Base-by-base conservation (phyloP, 2,329 filamentous ascomycete genomes). In the Fusarium nematophilum region DNA sequence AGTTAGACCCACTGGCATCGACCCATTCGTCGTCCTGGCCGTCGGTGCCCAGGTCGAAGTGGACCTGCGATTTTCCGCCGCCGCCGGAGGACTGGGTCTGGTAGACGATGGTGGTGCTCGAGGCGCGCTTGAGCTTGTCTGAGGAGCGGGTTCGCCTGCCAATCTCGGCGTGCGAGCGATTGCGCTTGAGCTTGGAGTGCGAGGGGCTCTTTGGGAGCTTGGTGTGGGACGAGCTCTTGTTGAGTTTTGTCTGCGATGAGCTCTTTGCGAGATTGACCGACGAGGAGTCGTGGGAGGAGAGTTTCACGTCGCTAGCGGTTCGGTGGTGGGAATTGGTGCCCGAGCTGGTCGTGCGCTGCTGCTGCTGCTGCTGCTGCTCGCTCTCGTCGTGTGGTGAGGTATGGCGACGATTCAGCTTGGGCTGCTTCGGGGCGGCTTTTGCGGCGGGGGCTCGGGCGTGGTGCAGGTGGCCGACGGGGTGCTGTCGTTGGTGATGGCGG, bases 1-100 rank as follows among this genome's bases (percentile, higher is more conserved):
- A 88, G 45, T 86, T 86, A 52, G 84, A 87, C 39, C 80, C 81
- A 72, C 85, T 88, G 55, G 86, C 86, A 73, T 90, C 87, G 34
- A 89, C 84, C 87, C 87, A 89, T 76, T 86, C 86, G 78, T 86
- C 85, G 46, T 85, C 81, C 31, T 64, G 69, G 18, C 72, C 78
- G 62, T 78, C 76, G 64, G 77, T 81, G 46, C 86, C 86, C 48
- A 89, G 78, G 66, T 88, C 85, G 65, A 89, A 89, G 68, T 87
- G 86, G 26, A 89, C 86, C 59, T 84, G 82, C 21, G 73, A 72
- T 69, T 83, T 85, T n/a, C n/a, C n/a, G n/a, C n/a, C n/a, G 64
- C 63, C 83, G 66, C 64, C 48, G 30, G 74, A 73, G 43, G 74
- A 70, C 64, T 76, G 79, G 59, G 76, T 68, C 64, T 79, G 80